Conservation (phyloP, 208 protist genomes). For the Crithidia bombi region DNA sequence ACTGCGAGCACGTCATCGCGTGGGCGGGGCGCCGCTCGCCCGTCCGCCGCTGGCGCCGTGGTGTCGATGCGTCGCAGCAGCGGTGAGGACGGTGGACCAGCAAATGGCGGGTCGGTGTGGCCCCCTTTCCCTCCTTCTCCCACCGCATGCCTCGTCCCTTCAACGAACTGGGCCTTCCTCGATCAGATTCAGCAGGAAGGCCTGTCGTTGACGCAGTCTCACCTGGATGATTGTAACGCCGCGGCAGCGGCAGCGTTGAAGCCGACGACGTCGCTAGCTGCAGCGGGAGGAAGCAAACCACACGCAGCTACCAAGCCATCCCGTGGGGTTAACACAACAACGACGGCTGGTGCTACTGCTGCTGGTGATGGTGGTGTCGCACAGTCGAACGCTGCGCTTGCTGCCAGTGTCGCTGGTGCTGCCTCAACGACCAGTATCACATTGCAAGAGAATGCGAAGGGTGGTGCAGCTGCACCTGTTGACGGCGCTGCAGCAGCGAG, state of each 20-base stretch:
- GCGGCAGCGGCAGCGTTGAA: constrained; percentile 7
- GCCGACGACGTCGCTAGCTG: not conserved
- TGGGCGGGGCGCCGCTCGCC: not conserved
- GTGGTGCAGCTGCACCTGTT: not conserved
- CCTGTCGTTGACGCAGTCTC: not conserved
- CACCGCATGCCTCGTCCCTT: constrained; percentile 25
- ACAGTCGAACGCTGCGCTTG: no score
- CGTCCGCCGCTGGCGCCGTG: not conserved
- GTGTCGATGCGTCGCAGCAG: constrained; percentile 3
- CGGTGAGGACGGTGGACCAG: not conserved
- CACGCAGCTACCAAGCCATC: not conserved
- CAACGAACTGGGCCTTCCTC: constrained; percentile 33
- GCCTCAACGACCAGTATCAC: not conserved
- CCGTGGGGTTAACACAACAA: not conserved
- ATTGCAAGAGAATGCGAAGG: not conserved
- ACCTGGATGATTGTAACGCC: not conserved
- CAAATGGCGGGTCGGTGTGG: not conserved
- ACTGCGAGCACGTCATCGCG: not conserved
- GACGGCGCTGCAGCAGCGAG: not conserved
- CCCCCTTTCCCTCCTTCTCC: not conserved
- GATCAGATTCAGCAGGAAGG: constrained; percentile 24
- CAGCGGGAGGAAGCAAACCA: not conserved
- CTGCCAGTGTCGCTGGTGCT: no score
- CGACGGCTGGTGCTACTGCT: not conserved
- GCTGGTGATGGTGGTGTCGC: no score